Conservation (phyloP, 306 rosid species). For the Rubus idaeus region DNA sequence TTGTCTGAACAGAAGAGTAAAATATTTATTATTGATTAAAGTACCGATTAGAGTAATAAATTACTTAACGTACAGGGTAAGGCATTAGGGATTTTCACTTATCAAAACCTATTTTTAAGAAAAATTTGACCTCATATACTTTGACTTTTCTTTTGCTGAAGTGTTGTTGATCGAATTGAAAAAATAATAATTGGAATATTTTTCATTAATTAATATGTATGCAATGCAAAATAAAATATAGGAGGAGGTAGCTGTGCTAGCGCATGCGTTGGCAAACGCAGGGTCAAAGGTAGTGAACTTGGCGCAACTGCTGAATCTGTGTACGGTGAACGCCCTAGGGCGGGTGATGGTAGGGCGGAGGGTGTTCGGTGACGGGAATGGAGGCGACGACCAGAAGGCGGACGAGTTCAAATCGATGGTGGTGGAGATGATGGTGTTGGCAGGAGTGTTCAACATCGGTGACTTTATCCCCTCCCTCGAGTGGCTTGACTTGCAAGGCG, state of each 20-base stretch:
- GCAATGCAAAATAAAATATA: constrained; percentile 11
- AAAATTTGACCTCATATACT: too few relatives aligned
- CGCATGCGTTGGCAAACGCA: constrained; percentile 39
- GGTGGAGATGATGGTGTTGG: constrained; percentile 60
- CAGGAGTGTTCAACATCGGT: constrained; percentile 66
- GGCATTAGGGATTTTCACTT: background rate
- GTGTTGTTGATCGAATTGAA: too few relatives aligned
- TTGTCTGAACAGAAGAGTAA: too few relatives aligned
- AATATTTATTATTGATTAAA: too few relatives aligned
- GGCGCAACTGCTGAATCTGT: constrained; percentile 57
- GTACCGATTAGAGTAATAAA: background rate
- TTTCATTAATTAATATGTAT: background rate
- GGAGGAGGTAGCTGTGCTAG: constrained; percentile 67
- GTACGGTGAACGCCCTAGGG: constrained; percentile 62
- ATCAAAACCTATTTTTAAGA: too few relatives aligned
- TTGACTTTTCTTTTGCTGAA: too few relatives aligned
- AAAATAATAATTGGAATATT: too few relatives aligned
- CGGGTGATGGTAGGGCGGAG: constrained; percentile 64
- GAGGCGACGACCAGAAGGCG: constrained; percentile 41
- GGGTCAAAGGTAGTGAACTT: constrained; percentile 43
- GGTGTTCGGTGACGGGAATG: constrained; percentile 50
- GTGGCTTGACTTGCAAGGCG: constrained; percentile 65
- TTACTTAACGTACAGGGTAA: background rate
- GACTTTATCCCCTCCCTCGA: constrained; percentile 71
- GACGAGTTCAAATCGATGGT: constrained; percentile 74